Evolutionary conservation across 108 stramenopile species (phyloP).

Genomic region (Nitzschia sp.): DNA sequence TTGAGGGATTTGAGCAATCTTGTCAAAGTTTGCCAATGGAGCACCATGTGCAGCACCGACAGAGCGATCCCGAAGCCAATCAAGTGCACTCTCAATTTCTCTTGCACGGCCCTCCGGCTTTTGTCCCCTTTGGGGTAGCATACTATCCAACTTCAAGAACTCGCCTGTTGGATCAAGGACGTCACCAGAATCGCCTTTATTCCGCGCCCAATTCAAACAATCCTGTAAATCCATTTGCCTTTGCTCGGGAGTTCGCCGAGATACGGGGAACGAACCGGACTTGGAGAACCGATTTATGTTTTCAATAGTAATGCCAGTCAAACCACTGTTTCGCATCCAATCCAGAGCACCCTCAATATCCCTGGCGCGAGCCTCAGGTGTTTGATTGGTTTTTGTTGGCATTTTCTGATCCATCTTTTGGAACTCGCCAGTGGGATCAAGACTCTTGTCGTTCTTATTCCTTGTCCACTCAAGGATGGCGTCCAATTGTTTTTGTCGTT

Average conservation of each 20-base stretch:
- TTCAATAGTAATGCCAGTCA: constrained; percentile 1
- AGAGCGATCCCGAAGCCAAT: constrained; percentile 28
- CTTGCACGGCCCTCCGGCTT: constrained; percentile 22
- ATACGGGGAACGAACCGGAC: constrained; percentile 5
- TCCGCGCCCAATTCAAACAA: constrained; percentile 12
- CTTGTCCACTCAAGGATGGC: constrained; percentile 25
- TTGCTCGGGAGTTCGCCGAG: constrained; percentile 18
- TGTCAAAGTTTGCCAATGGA: constrained; percentile 23
- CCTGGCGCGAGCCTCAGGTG: constrained; percentile 19
- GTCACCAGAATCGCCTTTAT: constrained; percentile 21
- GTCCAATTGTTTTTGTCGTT: constrained; percentile 18
- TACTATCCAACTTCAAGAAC: constrained; percentile 19
- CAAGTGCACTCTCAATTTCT: constrained; percentile 18
- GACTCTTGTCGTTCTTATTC: not conserved
- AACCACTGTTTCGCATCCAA: constrained; percentile 32
- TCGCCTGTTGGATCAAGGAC: constrained; percentile 15
- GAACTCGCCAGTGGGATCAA: constrained; percentile 21
- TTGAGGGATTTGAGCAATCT: constrained; percentile 22
- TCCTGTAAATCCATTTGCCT: constrained; percentile 34
- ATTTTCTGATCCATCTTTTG: constrained; percentile 11
- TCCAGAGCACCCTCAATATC: constrained; percentile 31
- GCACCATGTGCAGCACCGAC: constrained; percentile 13
- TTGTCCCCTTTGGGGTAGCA: constrained; percentile 14
- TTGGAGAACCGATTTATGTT: not conserved
- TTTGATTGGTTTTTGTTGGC: constrained; percentile 10